A percentile compares a stretch with the other conserved stretches of the same genome.
phyloP scores from a whole-genome alignment of 2,329 filamentous ascomycete species.

The Sporothrix pallida region DNA sequence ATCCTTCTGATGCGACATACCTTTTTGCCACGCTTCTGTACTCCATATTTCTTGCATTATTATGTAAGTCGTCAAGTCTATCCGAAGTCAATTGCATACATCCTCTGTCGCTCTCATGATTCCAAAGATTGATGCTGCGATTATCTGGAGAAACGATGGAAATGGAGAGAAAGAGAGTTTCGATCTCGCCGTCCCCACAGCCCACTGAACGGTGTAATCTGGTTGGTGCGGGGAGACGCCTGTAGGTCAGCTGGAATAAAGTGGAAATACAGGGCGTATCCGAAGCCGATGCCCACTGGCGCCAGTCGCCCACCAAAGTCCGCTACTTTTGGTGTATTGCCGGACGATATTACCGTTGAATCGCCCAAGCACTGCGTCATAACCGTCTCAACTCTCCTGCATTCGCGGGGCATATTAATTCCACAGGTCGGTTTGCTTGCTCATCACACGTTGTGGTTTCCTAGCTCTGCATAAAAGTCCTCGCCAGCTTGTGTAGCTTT shows the following conservation, averaged over 20 bases:
- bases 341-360: neutral
- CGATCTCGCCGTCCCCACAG: neutral
- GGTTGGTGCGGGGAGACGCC: slow-evolving; percentile 14
- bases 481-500: neutral
- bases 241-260: neutral
- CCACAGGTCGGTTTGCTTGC: neutral
- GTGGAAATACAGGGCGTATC: slow-evolving; percentile 5
- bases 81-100: neutral
- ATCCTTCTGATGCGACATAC: no score
- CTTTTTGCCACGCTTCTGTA: no score
- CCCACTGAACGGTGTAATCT: slow-evolving; percentile 19
- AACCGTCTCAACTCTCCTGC: neutral
- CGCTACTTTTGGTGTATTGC: neutral
- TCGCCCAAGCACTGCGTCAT: neutral
- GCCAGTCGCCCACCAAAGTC: neutral
- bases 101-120: neutral
- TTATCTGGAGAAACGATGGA: neutral
- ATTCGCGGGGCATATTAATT: slow-evolving; percentile 20
- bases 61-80: neutral
- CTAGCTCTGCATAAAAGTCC: neutral
- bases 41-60: no score
- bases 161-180: neutral
- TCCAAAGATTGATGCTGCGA: neutral
- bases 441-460: neutral
- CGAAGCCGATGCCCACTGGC: neutral